Percentiles rank a stretch among this genome's conserved stretches.
These are phyloP conservation scores for Staphylotrichum tortipilum DNA, from an alignment of 495 filamentous ascomycete species.

Conservation along the genomic window DNA sequence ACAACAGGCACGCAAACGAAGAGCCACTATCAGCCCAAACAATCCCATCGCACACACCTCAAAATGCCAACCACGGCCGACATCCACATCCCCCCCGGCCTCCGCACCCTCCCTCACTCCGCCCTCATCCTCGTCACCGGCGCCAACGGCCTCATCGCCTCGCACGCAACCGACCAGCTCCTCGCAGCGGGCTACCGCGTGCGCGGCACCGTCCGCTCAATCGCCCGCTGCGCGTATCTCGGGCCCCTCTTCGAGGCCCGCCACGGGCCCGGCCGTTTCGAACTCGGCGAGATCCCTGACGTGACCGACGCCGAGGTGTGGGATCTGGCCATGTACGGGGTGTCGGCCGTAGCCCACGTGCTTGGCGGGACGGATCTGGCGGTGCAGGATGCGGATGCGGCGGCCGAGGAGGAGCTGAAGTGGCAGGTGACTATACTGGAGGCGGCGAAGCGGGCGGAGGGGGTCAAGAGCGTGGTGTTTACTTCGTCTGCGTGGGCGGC, in stretches of 20 bases:
- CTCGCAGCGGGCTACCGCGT: slow-evolving; percentile 44
- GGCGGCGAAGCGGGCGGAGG: slow-evolving; percentile 15
- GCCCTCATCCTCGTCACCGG: slow-evolving; percentile 45
- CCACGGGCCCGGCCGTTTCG: slow-evolving; percentile 18
- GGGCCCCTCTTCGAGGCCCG: slow-evolving; percentile 13
- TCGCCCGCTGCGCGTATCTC: slow-evolving; percentile 11
- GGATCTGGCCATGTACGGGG: slow-evolving; percentile 18
- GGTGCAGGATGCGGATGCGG: slow-evolving; percentile 17
- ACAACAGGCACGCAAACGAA: neutral
- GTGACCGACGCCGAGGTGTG: slow-evolving; percentile 9
- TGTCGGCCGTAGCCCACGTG: slow-evolving; percentile 22
- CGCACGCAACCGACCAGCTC: slow-evolving; percentile 41
- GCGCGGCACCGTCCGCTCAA: slow-evolving; percentile 41
- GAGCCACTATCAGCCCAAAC: too few relatives aligned
- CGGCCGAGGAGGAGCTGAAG: slow-evolving; percentile 17
- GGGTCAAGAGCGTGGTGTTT: slow-evolving; percentile 22
- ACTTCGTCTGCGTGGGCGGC: slow-evolving; percentile 28
- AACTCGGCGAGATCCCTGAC: slow-evolving; percentile 22
- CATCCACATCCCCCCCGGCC: neutral
- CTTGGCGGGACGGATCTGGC: slow-evolving; percentile 15
- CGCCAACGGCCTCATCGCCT: slow-evolving; percentile 49
- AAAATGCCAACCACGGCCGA: neutral
- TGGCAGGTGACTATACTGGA: slow-evolving; percentile 23
- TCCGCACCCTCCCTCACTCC: slow-evolving; percentile 12
- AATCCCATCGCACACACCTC: neutral